Evolutionary conservation across 768 basidiomycete species (phyloP).

Genomic region (Tubosaeta sp.): DNA sequence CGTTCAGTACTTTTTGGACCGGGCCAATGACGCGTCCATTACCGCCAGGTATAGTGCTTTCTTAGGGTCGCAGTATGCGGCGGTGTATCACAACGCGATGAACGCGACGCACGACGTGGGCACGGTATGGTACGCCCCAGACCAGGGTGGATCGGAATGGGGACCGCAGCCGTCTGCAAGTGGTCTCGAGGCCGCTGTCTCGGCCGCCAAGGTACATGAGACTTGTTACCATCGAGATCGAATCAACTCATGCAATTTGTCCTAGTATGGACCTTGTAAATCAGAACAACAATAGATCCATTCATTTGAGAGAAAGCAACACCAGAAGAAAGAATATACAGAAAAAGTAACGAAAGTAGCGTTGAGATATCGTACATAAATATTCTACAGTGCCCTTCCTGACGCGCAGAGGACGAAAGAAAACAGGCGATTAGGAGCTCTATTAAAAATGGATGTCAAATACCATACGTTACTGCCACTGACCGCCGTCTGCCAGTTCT

Average conservation of each 20-base stretch:
- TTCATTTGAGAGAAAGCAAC: slow-evolving; percentile 6
- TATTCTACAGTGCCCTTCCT: slow-evolving; percentile 17
- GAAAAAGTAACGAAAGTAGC: slow-evolving; percentile 7
- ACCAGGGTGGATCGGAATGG: slow-evolving; percentile 26
- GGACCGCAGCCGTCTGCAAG: slow-evolving; percentile 28
- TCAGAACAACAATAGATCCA: slow-evolving; percentile 4
- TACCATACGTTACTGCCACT: slow-evolving; percentile 17
- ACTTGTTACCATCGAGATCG: background rate
- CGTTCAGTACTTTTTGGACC: slow-evolving; percentile 46
- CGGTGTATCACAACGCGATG: slow-evolving; percentile 36
- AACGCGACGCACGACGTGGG: slow-evolving; percentile 39
- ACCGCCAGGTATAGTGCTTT: slow-evolving; percentile 38
- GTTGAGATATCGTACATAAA: slow-evolving; percentile 32
- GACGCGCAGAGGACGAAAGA: background rate
- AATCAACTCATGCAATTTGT: background rate
- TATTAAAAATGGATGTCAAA: slow-evolving; percentile 16
- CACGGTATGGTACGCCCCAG: slow-evolving; percentile 29
- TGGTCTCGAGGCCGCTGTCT: slow-evolving; percentile 28
- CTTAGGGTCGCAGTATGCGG: slow-evolving; percentile 37
- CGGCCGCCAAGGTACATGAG: slow-evolving; percentile 22
- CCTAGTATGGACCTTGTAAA: slow-evolving; percentile 14
- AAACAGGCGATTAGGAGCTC: slow-evolving; percentile 1
- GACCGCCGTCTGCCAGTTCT: slow-evolving; percentile 39
- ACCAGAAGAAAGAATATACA: slow-evolving; percentile 6
- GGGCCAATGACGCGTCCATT: slow-evolving; percentile 38